phyloP scores from a whole-genome alignment of 176 grass and related monocot genomes.

The Bonia amplexicaulis region DNA sequence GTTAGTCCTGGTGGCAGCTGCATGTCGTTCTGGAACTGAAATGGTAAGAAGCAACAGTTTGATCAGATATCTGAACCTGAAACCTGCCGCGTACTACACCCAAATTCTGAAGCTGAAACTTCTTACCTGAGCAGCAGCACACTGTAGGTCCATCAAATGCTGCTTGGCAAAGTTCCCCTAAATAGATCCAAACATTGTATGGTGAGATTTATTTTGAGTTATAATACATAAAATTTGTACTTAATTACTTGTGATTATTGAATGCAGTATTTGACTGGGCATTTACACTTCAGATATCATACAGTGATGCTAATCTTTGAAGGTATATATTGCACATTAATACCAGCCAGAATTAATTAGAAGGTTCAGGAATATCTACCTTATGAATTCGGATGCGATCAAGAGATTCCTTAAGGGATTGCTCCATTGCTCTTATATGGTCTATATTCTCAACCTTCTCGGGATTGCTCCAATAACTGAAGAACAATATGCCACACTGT shows the following conservation, averaged over 20 bases:
- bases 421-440: constrained; percentile 73
- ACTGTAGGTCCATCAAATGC: constrained; percentile 60
- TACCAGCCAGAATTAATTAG: neutral
- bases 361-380: constrained; percentile 22
- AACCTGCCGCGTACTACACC: neutral
- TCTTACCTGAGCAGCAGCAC: constrained; percentile 54
- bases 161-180: constrained; percentile 60
- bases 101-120: neutral
- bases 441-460: constrained; percentile 64
- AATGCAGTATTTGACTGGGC: neutral
- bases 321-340: neutral
- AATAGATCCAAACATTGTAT: constrained; percentile 11
- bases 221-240: neutral
- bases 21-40: constrained; percentile 57
- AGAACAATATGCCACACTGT: constrained; percentile 24
- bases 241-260: neutral
- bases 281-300: neutral
- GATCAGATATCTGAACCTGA: constrained; percentile 7
- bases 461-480: constrained; percentile 73
- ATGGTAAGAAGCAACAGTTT: neutral
- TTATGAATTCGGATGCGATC: constrained; percentile 50
- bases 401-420: constrained; percentile 67
- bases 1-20: constrained; percentile 45
- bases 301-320: neutral
- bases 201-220: constrained; percentile 7